Evolutionary conservation across 768 basidiomycete genomes (phyloP).

Genomic region (Leccinum imitatum): DNA sequence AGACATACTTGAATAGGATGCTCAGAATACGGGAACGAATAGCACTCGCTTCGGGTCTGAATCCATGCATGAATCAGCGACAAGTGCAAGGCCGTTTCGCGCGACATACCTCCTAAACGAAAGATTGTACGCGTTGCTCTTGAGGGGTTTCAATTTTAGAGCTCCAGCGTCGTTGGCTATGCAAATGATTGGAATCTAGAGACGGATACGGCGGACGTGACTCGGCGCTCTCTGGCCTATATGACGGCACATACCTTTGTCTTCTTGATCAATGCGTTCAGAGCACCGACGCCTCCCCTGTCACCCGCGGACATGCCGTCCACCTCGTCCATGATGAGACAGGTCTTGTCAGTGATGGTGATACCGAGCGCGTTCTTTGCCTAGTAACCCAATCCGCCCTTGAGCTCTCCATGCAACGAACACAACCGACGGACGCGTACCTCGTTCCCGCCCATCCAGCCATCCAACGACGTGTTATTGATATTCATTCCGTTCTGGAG

Average conservation of each 20-base stretch:
- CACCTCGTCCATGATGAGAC: constrained; percentile 99
- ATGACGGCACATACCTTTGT: constrained; percentile 56
- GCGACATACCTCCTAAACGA: constrained; percentile 69
- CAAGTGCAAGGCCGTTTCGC: background rate
- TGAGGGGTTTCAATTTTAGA: constrained; percentile 90
- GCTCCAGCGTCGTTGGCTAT: constrained; percentile 89
- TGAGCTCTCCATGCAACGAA: background rate
- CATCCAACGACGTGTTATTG: constrained; percentile 84
- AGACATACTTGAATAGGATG: constrained; percentile 82
- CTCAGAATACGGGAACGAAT: constrained; percentile 87
- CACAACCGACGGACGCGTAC: constrained; percentile 41
- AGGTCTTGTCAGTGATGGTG: constrained; percentile 72
- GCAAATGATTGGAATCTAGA: constrained; percentile 92
- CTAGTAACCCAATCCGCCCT: constrained; percentile 26
- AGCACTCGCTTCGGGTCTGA: constrained; percentile 71
- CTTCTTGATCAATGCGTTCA: constrained; percentile 91
- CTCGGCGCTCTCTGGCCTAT: background rate
- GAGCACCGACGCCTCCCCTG: constrained; percentile 91
- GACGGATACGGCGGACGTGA: background rate
- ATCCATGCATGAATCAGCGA: background rate
- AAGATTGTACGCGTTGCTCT: constrained; percentile 68
- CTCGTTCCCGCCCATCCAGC: constrained; percentile 65
- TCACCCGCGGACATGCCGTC: constrained; percentile 99
- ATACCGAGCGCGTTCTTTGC: constrained; percentile 69
- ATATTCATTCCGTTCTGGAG: constrained; percentile 83